Conservation (phyloP, 768 basidiomycete genomes). For the Psilocybe sp. region DNA sequence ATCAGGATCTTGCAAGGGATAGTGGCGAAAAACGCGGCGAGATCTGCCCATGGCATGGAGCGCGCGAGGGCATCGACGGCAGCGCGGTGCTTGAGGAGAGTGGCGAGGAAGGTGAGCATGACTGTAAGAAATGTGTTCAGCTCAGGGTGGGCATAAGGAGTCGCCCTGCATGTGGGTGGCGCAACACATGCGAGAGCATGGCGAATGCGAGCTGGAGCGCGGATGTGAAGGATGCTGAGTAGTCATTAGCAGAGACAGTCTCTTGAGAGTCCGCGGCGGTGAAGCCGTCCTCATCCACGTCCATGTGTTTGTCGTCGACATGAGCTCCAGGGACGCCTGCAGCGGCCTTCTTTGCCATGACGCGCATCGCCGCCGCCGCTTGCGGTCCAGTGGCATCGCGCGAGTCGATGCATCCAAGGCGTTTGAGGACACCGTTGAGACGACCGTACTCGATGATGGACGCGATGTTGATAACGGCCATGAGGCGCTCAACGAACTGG, state of each 20-base stretch:
- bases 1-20: conserved; percentile 54
- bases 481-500: conserved; percentile 85
- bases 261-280: background rate
- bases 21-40: conserved; percentile 60
- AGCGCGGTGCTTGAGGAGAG: conserved; percentile 62
- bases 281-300: conserved; percentile 18
- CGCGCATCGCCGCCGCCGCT: conserved; percentile 37
- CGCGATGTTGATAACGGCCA: conserved; percentile 83
- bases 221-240: conserved; percentile 65
- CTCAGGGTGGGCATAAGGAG: conserved; percentile 48
- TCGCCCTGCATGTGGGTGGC: conserved; percentile 55
- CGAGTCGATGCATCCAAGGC: conserved; percentile 49
- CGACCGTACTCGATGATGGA: conserved; percentile 88
- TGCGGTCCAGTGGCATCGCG: conserved; percentile 32
- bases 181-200: conserved; percentile 72
- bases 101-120: conserved; percentile 85
- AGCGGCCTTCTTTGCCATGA: conserved; percentile 47
- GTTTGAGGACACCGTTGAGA: conserved; percentile 65
- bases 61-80: conserved; percentile 68
- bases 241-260: conserved; percentile 28
- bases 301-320: conserved; percentile 25
- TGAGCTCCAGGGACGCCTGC: conserved; percentile 30
- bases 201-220: conserved; percentile 79
- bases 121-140: conserved; percentile 87
- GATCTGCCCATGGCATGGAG: conserved; percentile 78